Percentiles rank a stretch among this genome's conserved stretches.
Evolutionary conservation across 805 yeast species (phyloP).

Genomic region (Pichia eremophila): DNA sequence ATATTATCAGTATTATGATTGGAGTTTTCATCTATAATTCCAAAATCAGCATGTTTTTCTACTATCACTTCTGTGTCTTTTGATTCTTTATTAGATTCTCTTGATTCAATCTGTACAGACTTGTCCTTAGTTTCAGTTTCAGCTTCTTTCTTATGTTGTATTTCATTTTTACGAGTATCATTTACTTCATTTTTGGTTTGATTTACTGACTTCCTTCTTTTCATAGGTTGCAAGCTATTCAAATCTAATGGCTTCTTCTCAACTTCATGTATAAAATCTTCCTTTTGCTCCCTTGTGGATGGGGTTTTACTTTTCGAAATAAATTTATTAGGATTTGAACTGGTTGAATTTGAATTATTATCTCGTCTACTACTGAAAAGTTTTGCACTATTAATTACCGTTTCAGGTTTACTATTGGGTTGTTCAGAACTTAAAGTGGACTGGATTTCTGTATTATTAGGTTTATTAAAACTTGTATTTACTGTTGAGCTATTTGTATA

Average conservation of each 20-base stretch:
- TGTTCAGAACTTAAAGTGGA: not conserved
- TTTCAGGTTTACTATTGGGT: not conserved
- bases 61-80: no score
- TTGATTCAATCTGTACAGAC: no score
- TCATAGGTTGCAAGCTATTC: slow-evolving; percentile 6
- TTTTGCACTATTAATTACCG: not conserved
- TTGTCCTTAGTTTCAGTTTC: no score
- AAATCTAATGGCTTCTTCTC: slow-evolving; percentile 5
- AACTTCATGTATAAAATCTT: not conserved
- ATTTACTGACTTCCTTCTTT: not conserved
- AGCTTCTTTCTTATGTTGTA: not conserved
- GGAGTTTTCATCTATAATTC: no score
- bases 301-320: not conserved
- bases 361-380: slow-evolving; percentile 5
- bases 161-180: not conserved
- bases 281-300: not conserved
- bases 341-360: not conserved
- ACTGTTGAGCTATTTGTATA: not conserved
- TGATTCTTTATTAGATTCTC: no score
- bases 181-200: not conserved
- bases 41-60: no score
- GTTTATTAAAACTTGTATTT: not conserved
- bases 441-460: not conserved
- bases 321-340: not conserved
- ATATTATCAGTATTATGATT: not conserved